Evolutionary conservation across 2,329 filamentous ascomycete genomes (phyloP).

Genomic region (Colletotrichum camelliae): DNA sequence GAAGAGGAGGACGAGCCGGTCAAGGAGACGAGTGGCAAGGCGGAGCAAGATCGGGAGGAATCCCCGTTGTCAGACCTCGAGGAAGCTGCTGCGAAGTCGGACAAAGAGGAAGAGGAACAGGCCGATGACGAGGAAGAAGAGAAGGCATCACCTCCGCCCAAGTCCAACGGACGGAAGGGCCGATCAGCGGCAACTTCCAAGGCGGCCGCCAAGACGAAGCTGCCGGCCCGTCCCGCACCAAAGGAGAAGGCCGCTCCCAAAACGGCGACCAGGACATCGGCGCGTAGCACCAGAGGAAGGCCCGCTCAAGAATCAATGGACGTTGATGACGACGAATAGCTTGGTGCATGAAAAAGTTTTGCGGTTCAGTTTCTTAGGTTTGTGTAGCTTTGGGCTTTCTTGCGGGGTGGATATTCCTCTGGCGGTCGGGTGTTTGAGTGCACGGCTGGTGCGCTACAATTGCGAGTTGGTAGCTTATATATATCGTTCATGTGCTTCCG

Average conservation of each 20-base stretch:
- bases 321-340: constrained; percentile 34
- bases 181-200: constrained; percentile 8
- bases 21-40: constrained; percentile 17
- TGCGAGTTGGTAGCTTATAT: neutral
- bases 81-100: constrained; percentile 16
- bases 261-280: constrained; percentile 6
- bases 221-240: constrained; percentile 20
- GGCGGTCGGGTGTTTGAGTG: neutral
- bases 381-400: constrained; percentile 11
- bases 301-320: constrained; percentile 37
- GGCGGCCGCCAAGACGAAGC: constrained; percentile 9
- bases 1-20: constrained; percentile 23
- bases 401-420: neutral
- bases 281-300: constrained; percentile 26
- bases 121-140: constrained; percentile 21
- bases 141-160: constrained; percentile 14
- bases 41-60: constrained; percentile 19
- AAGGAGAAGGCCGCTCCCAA: constrained; percentile 19
- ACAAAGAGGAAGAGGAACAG: constrained; percentile 23
- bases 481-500: neutral
- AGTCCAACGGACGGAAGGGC: constrained; percentile 19
- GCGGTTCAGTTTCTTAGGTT: neutral
- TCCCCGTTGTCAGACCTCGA: constrained; percentile 15
- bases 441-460: neutral
- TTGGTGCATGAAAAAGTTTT: neutral